phyloP scores from a whole-genome alignment of 805 yeast species.

The Cyberlindnera mycetangii region DNA sequence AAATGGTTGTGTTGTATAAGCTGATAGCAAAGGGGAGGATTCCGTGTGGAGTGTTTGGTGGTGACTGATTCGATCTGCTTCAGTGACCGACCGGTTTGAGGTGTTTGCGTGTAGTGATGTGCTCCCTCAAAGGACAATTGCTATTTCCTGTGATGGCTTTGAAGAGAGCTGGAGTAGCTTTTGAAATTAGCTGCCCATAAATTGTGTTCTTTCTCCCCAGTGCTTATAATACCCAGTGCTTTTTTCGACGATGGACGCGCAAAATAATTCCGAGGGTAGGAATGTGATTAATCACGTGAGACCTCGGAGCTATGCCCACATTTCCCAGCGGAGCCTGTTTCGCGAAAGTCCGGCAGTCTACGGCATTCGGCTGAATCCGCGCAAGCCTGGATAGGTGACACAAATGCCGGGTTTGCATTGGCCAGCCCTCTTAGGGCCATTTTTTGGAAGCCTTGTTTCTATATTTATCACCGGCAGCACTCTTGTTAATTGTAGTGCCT shows the following conservation, averaged over 20 bases:
- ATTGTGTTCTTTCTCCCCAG: background rate
- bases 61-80: background rate
- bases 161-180: background rate
- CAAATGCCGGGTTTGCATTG: background rate
- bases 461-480: no score
- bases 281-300: background rate
- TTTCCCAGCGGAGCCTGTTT: no score
- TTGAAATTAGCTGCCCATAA: background rate
- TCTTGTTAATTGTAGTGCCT: no score
- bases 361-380: background rate
- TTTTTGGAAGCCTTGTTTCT: no score
- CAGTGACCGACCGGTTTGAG: background rate
- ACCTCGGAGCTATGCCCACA: background rate
- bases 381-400: no score
- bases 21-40: background rate
- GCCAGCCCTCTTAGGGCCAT: no score
- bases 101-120: background rate
- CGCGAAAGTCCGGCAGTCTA: no score
- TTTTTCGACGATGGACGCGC: background rate
- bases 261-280: background rate
- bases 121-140: background rate
- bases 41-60: background rate
- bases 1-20: background rate
- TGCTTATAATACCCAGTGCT: background rate
- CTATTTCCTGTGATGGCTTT: background rate